A percentile compares a stretch with the other conserved stretches of the same genome.
Evolutionary conservation across 1,284 basidiomycete species (phyloP).

Genomic region (Anthracocystis walkeri): DNA sequence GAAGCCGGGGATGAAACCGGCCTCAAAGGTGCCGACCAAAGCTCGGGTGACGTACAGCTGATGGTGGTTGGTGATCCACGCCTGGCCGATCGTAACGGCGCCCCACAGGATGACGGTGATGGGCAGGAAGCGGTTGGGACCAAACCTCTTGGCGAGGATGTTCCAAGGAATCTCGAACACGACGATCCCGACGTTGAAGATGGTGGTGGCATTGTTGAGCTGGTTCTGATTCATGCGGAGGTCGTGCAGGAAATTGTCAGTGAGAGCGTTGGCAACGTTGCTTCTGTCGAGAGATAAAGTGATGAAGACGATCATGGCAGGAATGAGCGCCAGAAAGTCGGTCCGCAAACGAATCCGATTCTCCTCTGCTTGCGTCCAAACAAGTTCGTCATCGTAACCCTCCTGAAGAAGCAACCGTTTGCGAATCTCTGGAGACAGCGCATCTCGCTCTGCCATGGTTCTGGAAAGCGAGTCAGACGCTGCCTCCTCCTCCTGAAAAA

Average conservation of each 20-base stretch:
- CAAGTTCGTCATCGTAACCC: slow-evolving; percentile 2
- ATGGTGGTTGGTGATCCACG: slow-evolving; percentile 2
- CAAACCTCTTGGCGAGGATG: neutral
- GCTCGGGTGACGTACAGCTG: slow-evolving; percentile 5
- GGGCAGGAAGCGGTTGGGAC: slow-evolving; percentile 2
- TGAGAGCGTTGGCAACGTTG: slow-evolving; percentile 1
- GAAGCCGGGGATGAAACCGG: slow-evolving; percentile 1
- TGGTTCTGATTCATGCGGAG: slow-evolving; percentile 5
- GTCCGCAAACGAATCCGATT: neutral
- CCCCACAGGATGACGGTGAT: slow-evolving; percentile 1
- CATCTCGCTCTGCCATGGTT: slow-evolving; percentile 3
- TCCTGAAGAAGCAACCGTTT: neutral
- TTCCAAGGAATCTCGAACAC: slow-evolving; percentile 4
- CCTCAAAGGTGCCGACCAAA: slow-evolving; percentile 1
- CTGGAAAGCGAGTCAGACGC: neutral
- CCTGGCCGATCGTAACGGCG: slow-evolving; percentile 1
- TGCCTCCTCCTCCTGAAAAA: neutral
- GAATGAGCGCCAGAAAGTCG: neutral
- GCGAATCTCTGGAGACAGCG: neutral
- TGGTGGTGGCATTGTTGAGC: slow-evolving; percentile 3
- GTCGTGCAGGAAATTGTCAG: neutral
- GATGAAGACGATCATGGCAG: slow-evolving; percentile 1
- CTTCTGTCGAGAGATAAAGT: slow-evolving; percentile 1
- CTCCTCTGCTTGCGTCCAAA: slow-evolving; percentile 1
- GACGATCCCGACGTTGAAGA: slow-evolving; percentile 3